A percentile compares a stretch with the other conserved stretches of the same genome.
Conservation (phyloP, 306 rosid genomes). For the Carpinus viminea region DNA sequence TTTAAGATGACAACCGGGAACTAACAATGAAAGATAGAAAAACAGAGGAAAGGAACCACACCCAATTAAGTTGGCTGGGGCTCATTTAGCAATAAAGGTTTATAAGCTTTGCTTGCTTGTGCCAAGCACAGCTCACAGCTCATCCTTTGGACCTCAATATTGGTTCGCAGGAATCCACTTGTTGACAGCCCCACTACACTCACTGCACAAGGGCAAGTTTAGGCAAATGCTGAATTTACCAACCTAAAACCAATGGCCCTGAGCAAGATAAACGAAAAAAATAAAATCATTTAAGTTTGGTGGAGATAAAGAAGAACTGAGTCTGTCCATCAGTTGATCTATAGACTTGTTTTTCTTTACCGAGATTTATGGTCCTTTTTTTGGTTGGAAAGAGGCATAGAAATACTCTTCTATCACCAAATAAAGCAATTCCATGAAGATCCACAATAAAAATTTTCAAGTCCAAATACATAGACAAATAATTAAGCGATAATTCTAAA, state of each 20-base stretch:
- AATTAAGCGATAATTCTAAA: not conserved
- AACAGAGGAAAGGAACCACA: not conserved
- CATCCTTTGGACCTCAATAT: not conserved
- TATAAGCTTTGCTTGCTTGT: not conserved
- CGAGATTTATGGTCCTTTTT: not conserved
- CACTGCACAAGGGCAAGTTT: constrained; percentile 6
- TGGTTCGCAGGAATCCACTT: not conserved
- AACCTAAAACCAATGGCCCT: not conserved
- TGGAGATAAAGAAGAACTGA: not conserved
- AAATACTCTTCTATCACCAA: constrained; percentile 2
- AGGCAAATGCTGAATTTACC: not conserved
- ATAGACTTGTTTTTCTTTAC: not conserved
- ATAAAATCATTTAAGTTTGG: not conserved
- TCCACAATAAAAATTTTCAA: not conserved
- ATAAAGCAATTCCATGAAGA: not conserved
- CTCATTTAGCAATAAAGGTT: constrained; percentile 7
- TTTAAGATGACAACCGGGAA: not conserved
- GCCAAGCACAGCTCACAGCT: not conserved
- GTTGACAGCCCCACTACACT: not conserved
- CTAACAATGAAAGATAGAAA: not conserved
- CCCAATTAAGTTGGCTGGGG: constrained; percentile 2
- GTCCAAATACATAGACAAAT: not conserved
- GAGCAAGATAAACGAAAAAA: not conserved
- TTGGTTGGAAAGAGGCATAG: not conserved
- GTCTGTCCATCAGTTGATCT: not conserved